Percentiles rank a stretch among this genome's conserved stretches.
Conservation (phyloP, 306 rosid genomes). For the Gastrolobium bilobum region DNA sequence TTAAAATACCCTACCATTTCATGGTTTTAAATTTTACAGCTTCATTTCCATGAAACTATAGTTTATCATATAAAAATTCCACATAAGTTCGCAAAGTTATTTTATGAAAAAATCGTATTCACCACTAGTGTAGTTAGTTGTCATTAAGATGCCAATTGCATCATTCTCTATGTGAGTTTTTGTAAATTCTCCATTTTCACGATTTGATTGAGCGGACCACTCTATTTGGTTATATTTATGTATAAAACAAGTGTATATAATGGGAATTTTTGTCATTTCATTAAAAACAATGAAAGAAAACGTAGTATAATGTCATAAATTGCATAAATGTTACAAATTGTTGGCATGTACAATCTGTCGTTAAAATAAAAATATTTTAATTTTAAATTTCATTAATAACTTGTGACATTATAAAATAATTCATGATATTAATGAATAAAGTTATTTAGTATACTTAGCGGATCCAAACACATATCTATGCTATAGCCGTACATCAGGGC, state of each 20-base stretch:
- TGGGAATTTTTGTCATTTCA: neutral
- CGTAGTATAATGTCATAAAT: neutral
- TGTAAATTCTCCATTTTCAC: slow-evolving; percentile 14
- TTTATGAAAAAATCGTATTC: neutral
- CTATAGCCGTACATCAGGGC: too few relatives aligned
- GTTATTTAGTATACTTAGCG: neutral
- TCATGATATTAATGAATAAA: neutral
- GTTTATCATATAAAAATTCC: neutral
- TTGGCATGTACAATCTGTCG: neutral
- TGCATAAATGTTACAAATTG: neutral
- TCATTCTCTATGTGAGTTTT: neutral
- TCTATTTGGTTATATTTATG: neutral
- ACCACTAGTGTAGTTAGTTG: neutral
- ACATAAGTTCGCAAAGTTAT: neutral
- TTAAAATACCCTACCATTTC: slow-evolving; percentile 45
- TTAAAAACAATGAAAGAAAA: neutral
- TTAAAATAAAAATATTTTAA: slow-evolving; percentile 4
- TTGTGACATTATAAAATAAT: neutral
- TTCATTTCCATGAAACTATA: slow-evolving; percentile 35
- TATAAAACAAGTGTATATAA: neutral
- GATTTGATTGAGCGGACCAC: neutral
- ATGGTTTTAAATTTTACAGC: neutral
- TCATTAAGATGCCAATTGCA: slow-evolving; percentile 19
- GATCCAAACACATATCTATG: too few relatives aligned
- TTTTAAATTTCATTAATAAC: neutral